Evolutionary conservation across 352 stramenopile species (phyloP).

Genomic region (Phytopythium helicoides): DNA sequence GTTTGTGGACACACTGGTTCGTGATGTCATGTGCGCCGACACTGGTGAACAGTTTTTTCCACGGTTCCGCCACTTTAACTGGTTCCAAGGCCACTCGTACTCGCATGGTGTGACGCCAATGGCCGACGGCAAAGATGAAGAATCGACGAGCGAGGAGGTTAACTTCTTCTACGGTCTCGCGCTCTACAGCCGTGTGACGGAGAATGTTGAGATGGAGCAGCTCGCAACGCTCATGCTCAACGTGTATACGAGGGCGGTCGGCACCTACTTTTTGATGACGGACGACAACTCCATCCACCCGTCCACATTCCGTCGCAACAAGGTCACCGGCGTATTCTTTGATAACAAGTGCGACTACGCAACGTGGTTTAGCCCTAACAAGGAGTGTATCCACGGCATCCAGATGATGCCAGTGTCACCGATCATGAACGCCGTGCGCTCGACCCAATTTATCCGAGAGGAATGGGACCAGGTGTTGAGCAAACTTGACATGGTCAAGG

Average conservation of each 20-base stretch:
- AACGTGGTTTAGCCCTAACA: slow-evolving; percentile 72
- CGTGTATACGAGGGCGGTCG: slow-evolving; percentile 48
- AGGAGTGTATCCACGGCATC: slow-evolving; percentile 76
- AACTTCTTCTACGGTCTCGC: slow-evolving; percentile 63
- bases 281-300: slow-evolving; percentile 45
- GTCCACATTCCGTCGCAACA: slow-evolving; percentile 52
- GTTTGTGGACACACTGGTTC: slow-evolving; percentile 49
- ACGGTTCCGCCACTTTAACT: slow-evolving; percentile 58
- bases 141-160: slow-evolving; percentile 67
- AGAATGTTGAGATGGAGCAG: slow-evolving; percentile 32
- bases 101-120: slow-evolving; percentile 69
- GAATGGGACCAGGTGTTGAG: slow-evolving; percentile 62
- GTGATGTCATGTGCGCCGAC: slow-evolving; percentile 40
- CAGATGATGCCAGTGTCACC: slow-evolving; percentile 72
- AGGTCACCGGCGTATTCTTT: slow-evolving; percentile 71
- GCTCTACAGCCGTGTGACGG: slow-evolving; percentile 47
- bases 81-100: slow-evolving; percentile 67
- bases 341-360: slow-evolving; percentile 78
- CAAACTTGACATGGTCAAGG: slow-evolving; percentile 43
- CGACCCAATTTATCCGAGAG: slow-evolving; percentile 41
- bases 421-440: slow-evolving; percentile 40
- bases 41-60: slow-evolving; percentile 45
- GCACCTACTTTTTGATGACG: slow-evolving; percentile 66
- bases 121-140: slow-evolving; percentile 70
- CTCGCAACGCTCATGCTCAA: slow-evolving; percentile 61